These are phyloP conservation scores for Fomitopsis betulina DNA, from an alignment of 1,284 basidiomycete genomes.

Conservation along the genomic window DNA sequence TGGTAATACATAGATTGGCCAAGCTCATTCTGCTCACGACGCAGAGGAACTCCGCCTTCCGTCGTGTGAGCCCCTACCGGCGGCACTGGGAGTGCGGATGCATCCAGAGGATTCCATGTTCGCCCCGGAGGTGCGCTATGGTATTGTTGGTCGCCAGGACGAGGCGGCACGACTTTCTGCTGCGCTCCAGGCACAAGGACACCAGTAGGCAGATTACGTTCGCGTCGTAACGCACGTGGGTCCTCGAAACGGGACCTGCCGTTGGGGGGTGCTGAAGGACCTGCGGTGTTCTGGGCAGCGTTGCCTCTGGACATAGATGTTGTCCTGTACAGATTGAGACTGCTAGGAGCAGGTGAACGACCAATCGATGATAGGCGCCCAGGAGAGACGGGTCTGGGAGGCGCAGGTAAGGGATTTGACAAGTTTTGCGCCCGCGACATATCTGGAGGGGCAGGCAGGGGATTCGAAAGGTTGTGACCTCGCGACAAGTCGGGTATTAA, in stretches of 20 bases:
- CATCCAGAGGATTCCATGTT: background rate
- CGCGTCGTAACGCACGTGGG: constrained; percentile 11
- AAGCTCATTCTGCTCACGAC: background rate
- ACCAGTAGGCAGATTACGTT: constrained; percentile 13
- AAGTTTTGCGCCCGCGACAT: constrained; percentile 13
- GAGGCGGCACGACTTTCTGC: constrained; percentile 7
- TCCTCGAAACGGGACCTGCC: background rate
- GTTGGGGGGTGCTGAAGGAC: background rate
- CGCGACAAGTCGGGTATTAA: background rate
- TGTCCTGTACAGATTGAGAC: constrained; percentile 11
- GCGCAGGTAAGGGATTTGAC: constrained; percentile 21
- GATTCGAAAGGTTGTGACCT: background rate
- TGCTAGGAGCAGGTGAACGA: constrained; percentile 5
- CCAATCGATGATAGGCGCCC: constrained; percentile 4
- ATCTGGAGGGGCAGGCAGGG: constrained; percentile 11
- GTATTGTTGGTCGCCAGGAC: background rate
- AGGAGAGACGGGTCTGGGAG: constrained; percentile 14
- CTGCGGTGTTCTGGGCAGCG: background rate
- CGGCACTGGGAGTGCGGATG: background rate
- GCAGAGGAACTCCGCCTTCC: background rate
- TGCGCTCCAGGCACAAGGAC: constrained; percentile 23
- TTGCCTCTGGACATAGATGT: background rate
- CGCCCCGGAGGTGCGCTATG: background rate
- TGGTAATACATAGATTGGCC: constrained; percentile 2
- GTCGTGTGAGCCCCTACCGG: background rate